Evolutionary conservation across 768 basidiomycete species (phyloP).

Genomic region (Hydnum rufescens): DNA sequence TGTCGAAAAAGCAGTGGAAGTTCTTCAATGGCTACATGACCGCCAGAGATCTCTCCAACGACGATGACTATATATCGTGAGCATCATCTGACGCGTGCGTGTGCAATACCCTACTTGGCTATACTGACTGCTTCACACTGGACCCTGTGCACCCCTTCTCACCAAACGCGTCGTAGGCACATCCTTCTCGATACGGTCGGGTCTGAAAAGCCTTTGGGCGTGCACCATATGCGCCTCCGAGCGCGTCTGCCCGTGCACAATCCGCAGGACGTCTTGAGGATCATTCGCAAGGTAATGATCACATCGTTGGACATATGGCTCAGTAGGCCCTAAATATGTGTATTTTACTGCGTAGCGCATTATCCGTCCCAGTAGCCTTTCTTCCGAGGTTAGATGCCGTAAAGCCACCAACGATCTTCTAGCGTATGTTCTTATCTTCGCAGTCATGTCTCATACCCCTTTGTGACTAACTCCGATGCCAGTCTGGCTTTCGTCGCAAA

Average conservation of each 20-base stretch:
- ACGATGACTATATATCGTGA: conserved; percentile 70
- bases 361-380: conserved; percentile 13
- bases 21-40: conserved; percentile 9
- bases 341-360: conserved; percentile 12
- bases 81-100: conserved; percentile 3
- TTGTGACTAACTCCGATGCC: conserved; percentile 7
- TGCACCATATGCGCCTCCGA: conserved; percentile 77
- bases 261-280: conserved; percentile 42
- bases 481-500: conserved; percentile 60
- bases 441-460: conserved; percentile 8
- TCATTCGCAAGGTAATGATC: conserved; percentile 51
- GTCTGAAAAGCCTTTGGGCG: conserved; percentile 56
- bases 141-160: not conserved
- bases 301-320: too few species aligned
- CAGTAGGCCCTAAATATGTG: too few species aligned
- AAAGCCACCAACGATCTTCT: conserved; percentile 53
- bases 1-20: conserved; percentile 5
- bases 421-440: conserved; percentile 28
- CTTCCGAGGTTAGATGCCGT: conserved; percentile 1
- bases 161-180: conserved; percentile 21
- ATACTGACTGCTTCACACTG: too few species aligned
- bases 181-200: conserved; percentile 78
- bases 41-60: conserved; percentile 61
- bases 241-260: conserved; percentile 60
- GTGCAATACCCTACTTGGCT: not conserved